Evolutionary conservation across 768 basidiomycete species (phyloP).

Genomic region (Mycena capillaripes): DNA sequence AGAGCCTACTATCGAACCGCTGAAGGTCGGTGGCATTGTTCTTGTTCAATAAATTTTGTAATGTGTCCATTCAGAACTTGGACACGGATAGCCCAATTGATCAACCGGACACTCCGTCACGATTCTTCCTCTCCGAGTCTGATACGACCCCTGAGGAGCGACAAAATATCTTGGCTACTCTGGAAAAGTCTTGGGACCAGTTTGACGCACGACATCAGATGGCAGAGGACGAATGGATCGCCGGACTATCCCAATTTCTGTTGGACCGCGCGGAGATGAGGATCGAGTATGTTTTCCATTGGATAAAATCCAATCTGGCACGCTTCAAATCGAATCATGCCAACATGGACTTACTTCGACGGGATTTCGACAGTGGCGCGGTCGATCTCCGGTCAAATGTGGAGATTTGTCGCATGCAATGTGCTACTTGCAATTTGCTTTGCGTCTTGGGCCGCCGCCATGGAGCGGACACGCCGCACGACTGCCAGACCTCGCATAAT

Average conservation of each 20-base stretch:
- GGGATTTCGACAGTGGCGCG: constrained; percentile 55
- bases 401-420: constrained; percentile 64
- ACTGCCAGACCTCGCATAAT: constrained; percentile 64
- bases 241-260: constrained; percentile 54
- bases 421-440: constrained; percentile 60
- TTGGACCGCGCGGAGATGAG: constrained; percentile 55
- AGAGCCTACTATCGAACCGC: constrained; percentile 58
- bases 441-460: constrained; percentile 64
- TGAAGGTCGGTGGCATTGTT: constrained; percentile 56
- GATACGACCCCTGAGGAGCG: constrained; percentile 39
- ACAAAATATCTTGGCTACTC: constrained; percentile 31
- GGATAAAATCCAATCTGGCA: constrained; percentile 63
- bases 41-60: background rate
- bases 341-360: constrained; percentile 58
- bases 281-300: constrained; percentile 60
- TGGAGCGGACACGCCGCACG: constrained; percentile 52
- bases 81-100: constrained; percentile 61
- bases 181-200: constrained; percentile 48
- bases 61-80: constrained; percentile 54
- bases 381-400: constrained; percentile 62
- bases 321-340: constrained; percentile 62
- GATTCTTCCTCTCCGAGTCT: constrained; percentile 45
- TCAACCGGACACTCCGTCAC: constrained; percentile 48
- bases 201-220: constrained; percentile 49
- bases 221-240: constrained; percentile 59